These are phyloP conservation scores for Ilex paraguariensis DNA, from an alignment of 305 asterid species.

Conservation along the genomic window DNA sequence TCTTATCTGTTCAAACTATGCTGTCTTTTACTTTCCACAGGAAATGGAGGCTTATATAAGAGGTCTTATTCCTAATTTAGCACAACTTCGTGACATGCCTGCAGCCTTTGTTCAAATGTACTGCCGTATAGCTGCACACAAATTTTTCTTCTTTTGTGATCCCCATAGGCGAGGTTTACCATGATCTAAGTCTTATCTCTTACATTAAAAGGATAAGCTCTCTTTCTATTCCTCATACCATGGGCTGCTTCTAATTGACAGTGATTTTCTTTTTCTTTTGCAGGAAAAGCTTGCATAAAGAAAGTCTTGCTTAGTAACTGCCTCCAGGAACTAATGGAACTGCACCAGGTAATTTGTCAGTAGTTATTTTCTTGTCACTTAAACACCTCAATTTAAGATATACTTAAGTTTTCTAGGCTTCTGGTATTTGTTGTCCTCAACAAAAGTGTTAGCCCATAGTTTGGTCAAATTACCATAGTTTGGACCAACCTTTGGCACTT, in stretches of 20 bases:
- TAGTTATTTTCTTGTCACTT: constrained; percentile 2
- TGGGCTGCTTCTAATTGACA: no score
- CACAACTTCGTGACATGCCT: constrained; percentile 97
- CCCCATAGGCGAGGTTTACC: constrained; percentile 92
- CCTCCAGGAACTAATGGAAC: constrained; percentile 99
- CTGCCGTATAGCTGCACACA: constrained; percentile 98
- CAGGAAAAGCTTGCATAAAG: constrained; percentile 99
- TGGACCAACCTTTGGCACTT: no score
- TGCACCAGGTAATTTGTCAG: constrained; percentile 77
- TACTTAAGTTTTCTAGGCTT: no score
- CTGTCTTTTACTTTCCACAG: constrained; percentile 26
- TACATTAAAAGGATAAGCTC: constrained; percentile 13
- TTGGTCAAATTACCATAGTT: no score
- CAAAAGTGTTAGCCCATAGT: no score
- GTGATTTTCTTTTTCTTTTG: constrained; percentile 8
- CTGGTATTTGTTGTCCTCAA: no score
- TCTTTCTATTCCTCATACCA: no score
- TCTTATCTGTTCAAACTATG: constrained; percentile 13
- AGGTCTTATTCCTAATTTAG: constrained; percentile 97
- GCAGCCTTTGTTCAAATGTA: constrained; percentile 94
- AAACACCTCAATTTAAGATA: neutral
- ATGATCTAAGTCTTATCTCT: constrained; percentile 13
- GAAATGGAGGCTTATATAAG: constrained; percentile 97
- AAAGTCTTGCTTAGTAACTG: constrained; percentile 97
- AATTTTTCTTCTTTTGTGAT: constrained; percentile 98